Evolutionary conservation across 108 stramenopile genomes (phyloP).

Genomic region (Thalassiosira profunda): DNA sequence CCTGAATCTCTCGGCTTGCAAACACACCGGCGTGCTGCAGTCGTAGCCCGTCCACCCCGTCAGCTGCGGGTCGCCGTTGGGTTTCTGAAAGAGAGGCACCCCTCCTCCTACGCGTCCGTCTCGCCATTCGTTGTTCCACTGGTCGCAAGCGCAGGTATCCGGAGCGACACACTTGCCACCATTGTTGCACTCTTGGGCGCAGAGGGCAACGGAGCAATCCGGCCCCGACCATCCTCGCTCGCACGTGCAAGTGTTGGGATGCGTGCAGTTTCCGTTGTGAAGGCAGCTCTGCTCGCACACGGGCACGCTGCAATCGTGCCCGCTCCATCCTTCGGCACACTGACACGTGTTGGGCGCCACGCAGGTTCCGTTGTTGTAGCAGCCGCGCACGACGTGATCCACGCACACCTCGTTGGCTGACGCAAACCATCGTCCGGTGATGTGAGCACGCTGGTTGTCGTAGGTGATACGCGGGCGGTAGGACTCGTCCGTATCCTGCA

Average conservation of each 20-base stretch:
- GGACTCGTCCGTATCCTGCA: constrained; percentile 83
- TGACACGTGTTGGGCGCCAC: constrained; percentile 77
- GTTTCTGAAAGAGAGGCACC: constrained; percentile 73
- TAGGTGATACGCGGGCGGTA: constrained; percentile 65
- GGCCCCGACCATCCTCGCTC: constrained; percentile 76
- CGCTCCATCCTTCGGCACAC: constrained; percentile 82
- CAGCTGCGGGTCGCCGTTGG: constrained; percentile 76
- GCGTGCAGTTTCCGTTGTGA: constrained; percentile 75
- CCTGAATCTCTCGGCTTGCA: constrained; percentile 71
- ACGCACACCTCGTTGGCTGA: constrained; percentile 74
- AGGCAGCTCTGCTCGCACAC: constrained; percentile 77
- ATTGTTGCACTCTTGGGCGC: constrained; percentile 75
- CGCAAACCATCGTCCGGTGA: constrained; percentile 49
- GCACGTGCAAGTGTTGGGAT: constrained; percentile 89
- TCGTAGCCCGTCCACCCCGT: constrained; percentile 95
- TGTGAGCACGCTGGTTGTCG: constrained; percentile 44
- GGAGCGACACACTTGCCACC: constrained; percentile 87
- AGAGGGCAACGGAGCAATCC: constrained; percentile 80
- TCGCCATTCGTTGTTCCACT: constrained; percentile 64
- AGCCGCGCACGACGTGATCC: constrained; percentile 82
- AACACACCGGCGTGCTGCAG: constrained; percentile 77
- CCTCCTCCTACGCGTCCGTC: constrained; percentile 73
- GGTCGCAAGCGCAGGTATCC: constrained; percentile 73
- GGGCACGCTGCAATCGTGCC: constrained; percentile 60
- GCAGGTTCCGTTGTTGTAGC: constrained; percentile 83